Conservation (phyloP, 257 asterid genomes). For the Gardenia jasminoides region DNA sequence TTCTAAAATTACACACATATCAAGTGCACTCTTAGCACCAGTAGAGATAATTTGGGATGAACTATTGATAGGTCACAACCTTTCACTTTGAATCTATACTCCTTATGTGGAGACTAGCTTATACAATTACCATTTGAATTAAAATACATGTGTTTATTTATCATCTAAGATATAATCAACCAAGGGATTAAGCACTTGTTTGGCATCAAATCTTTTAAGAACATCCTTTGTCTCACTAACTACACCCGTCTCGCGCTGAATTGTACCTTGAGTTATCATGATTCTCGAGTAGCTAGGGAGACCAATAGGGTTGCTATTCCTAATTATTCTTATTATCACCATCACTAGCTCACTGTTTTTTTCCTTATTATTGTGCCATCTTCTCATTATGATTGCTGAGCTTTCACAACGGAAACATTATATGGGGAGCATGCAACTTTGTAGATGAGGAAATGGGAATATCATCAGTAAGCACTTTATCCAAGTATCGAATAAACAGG, state of each 20-base stretch:
- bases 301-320: background rate
- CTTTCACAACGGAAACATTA: background rate
- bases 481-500: background rate
- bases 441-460: background rate
- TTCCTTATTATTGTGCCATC: background rate
- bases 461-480: background rate
- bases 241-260: background rate
- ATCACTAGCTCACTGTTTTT: background rate
- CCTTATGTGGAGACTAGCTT: too few relatives aligned
- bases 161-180: too few relatives aligned
- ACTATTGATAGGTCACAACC: too few relatives aligned
- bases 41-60: too few relatives aligned
- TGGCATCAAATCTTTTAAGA: too few relatives aligned
- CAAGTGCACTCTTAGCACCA: too few relatives aligned
- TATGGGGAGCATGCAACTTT: background rate
- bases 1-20: too few relatives aligned
- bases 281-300: background rate
- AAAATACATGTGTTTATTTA: too few relatives aligned
- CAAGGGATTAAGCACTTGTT: too few relatives aligned
- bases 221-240: background rate
- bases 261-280: background rate
- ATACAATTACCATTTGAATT: too few relatives aligned
- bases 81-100: too few relatives aligned
- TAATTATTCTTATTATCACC: background rate
- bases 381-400: background rate